phyloP scores from a whole-genome alignment of 495 filamentous ascomycete genomes.

The Tuber magnatum region DNA sequence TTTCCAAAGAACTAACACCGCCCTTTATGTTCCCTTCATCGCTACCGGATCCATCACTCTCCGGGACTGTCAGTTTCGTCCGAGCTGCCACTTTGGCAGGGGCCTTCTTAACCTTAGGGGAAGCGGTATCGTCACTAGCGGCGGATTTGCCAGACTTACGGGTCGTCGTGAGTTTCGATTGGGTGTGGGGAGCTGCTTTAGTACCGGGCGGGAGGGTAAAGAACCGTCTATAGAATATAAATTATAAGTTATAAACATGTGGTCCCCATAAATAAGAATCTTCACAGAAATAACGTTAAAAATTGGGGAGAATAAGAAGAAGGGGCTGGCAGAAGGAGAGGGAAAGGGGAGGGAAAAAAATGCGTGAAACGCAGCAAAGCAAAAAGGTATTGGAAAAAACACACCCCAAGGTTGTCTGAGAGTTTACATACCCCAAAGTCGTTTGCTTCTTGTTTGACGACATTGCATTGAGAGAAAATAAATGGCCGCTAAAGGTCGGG shows the following conservation, averaged over 20 bases:
- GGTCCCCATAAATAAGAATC: neutral
- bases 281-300: neutral
- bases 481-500: neutral
- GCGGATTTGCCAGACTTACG: neutral
- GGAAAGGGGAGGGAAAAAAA: neutral
- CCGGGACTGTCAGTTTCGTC: neutral
- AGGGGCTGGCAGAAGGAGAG: neutral
- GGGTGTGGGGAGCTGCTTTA: slow-evolving; percentile 54
- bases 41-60: neutral
- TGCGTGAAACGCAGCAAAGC: slow-evolving; percentile 11
- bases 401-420: slow-evolving; percentile 78
- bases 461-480: slow-evolving; percentile 16
- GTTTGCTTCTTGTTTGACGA: slow-evolving; percentile 58
- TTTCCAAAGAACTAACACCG: neutral
- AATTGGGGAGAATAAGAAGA: neutral
- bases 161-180: slow-evolving; percentile 53
- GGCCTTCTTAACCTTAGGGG: neutral
- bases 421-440: slow-evolving; percentile 86
- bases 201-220: slow-evolving; percentile 54
- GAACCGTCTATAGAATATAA: slow-evolving; percentile 55
- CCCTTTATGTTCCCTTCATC: neutral
- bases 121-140: neutral
- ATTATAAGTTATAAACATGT: slow-evolving; percentile 5
- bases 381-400: slow-evolving; percentile 42
- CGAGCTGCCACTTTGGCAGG: neutral